These are phyloP conservation scores for Saccharomycopsis fermentans DNA, from an alignment of 805 yeast genomes.

Conservation along the genomic window DNA sequence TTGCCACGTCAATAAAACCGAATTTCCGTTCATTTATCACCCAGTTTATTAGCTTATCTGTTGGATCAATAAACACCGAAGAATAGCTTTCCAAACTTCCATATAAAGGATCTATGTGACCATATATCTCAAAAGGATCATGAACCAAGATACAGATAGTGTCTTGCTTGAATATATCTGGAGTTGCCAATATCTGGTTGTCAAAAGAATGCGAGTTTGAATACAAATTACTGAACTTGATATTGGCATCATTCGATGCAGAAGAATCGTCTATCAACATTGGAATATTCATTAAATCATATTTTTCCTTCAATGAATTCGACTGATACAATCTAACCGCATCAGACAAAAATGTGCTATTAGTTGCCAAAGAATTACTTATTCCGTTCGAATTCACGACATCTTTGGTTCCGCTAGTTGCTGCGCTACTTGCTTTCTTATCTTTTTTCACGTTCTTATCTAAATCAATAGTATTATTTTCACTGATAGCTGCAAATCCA, in stretches of 20 bases:
- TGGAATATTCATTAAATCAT: constrained; percentile 61
- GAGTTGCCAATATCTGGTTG: constrained; percentile 62
- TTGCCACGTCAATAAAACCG: constrained; percentile 76
- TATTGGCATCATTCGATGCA: constrained; percentile 18
- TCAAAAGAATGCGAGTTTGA: constrained; percentile 40
- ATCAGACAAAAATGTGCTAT: constrained; percentile 49
- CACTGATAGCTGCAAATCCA: constrained; percentile 34
- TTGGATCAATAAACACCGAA: constrained; percentile 68
- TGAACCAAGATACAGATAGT: constrained; percentile 66
- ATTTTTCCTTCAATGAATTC: constrained; percentile 40
- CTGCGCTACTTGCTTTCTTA: background rate
- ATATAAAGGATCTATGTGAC: constrained; percentile 64
- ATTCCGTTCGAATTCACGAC: background rate
- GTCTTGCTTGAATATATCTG: constrained; percentile 52
- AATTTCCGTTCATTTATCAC: constrained; percentile 40
- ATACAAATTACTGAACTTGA: constrained; percentile 9
- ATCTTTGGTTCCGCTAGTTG: constrained; percentile 20
- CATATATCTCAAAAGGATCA: constrained; percentile 92
- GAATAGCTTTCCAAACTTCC: constrained; percentile 69
- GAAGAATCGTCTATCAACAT: constrained; percentile 34
- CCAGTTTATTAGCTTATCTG: constrained; percentile 64
- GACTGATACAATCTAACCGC: constrained; percentile 70
- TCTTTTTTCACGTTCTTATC: background rate
- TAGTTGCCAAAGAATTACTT: constrained; percentile 29
- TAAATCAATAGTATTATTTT: constrained; percentile 8